phyloP scores from a whole-genome alignment of 768 basidiomycete genomes.

The Tulasnella sp. region DNA sequence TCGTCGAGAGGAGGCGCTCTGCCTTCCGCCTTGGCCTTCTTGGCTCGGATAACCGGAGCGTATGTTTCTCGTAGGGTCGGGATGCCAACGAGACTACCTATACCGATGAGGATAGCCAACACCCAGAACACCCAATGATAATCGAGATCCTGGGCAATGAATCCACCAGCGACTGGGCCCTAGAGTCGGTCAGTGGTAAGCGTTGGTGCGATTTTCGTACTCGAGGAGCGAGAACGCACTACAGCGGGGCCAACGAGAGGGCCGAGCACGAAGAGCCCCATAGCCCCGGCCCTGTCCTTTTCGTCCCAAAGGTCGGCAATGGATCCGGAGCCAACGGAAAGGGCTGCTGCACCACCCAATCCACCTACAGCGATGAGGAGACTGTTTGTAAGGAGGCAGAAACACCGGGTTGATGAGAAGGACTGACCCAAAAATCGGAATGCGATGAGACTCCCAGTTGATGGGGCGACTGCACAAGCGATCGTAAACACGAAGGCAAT shows the following conservation, averaged over 20 bases:
- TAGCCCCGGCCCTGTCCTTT: slow-evolving; percentile 36
- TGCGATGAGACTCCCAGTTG: slow-evolving; percentile 55
- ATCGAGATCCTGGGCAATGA: slow-evolving; percentile 34
- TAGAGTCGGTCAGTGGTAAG: neutral
- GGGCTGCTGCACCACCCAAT: slow-evolving; percentile 37
- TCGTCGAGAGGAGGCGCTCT: slow-evolving; percentile 42
- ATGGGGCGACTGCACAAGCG: slow-evolving; percentile 71
- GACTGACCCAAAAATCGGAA: slow-evolving; percentile 69
- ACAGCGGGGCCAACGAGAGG: slow-evolving; percentile 38
- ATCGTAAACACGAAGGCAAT: slow-evolving; percentile 65
- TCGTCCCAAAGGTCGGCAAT: slow-evolving; percentile 37
- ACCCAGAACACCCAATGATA: slow-evolving; percentile 38
- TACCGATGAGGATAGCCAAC: slow-evolving; percentile 36
- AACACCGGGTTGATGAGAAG: slow-evolving; percentile 38
- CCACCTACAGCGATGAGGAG: slow-evolving; percentile 34
- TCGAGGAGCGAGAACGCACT: slow-evolving; percentile 12
- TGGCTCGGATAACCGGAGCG: slow-evolving; percentile 65
- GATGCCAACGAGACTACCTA: slow-evolving; percentile 43
- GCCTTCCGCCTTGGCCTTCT: slow-evolving; percentile 54
- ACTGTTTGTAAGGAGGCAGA: neutral
- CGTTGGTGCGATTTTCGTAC: neutral
- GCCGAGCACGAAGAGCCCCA: slow-evolving; percentile 38
- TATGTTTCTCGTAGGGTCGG: slow-evolving; percentile 74
- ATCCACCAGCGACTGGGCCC: slow-evolving; percentile 35
- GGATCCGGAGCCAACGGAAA: slow-evolving; percentile 36